phyloP scores from a whole-genome alignment of 345 rosid species.

The Arabis hirsuta region DNA sequence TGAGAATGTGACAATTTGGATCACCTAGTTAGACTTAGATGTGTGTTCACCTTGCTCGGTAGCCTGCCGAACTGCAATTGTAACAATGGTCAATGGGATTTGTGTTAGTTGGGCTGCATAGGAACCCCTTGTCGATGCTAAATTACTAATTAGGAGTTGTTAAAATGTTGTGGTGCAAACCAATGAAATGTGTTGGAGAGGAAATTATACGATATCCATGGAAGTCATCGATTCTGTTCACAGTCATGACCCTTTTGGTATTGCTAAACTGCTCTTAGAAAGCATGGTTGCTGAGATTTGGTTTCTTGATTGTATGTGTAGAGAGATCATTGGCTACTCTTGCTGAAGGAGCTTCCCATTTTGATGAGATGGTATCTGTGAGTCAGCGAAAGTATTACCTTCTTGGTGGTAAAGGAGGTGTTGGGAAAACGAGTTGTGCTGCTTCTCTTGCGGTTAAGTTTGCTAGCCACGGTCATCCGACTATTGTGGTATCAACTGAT shows the following conservation, averaged over 20 bases:
- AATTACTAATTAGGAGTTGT: no score
- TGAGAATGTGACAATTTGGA: conserved; percentile 4
- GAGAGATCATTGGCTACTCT: conserved; percentile 61
- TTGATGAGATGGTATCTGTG: conserved; percentile 58
- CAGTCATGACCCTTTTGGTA: no score
- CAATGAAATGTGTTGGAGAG: no score
- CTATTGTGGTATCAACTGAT: conserved; percentile 82
- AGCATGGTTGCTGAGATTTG: conserved; percentile 15
- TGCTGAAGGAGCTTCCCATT: conserved; percentile 50
- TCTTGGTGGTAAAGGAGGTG: conserved; percentile 87
- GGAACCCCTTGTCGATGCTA: no score
- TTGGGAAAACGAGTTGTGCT: conserved; percentile 89
- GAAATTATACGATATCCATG: no score
- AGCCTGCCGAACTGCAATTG: no score
- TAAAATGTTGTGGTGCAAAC: no score
- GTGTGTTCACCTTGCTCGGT: background rate
- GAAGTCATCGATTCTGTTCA: no score
- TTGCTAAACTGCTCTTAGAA: background rate
- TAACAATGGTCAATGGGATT: no score
- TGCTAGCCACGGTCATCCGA: conserved; percentile 78
- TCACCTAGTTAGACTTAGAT: background rate
- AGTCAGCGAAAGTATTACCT: conserved; percentile 63
- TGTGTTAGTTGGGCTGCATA: no score
- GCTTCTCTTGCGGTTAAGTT: conserved; percentile 87
- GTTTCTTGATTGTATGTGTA: conserved; percentile 39